phyloP scores from a whole-genome alignment of 2,329 filamentous ascomycete species.

The Pyrenochaeta sp. region DNA sequence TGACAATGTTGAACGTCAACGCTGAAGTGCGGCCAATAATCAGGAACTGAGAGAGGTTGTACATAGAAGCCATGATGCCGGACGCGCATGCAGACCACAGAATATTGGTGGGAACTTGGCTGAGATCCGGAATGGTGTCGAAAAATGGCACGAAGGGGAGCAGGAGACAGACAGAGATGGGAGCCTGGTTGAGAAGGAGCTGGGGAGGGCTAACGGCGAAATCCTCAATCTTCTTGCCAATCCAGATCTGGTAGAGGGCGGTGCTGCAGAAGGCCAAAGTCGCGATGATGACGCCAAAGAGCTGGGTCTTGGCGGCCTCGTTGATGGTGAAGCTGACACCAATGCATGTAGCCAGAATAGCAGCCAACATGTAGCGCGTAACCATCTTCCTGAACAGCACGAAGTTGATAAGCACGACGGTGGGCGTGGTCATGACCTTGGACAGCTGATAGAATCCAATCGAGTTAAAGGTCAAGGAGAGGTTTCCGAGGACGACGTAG shows the following conservation, averaged over 20 bases:
- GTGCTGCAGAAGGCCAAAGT: conserved; percentile 54
- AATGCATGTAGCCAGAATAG: conserved; percentile 53
- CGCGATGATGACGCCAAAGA: conserved; percentile 53
- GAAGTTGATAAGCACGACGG: conserved; percentile 56
- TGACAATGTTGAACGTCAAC: conserved; percentile 51
- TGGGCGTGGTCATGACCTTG: conserved; percentile 59
- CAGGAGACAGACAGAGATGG: conserved; percentile 54
- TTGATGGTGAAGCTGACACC: conserved; percentile 56
- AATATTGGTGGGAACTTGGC: conserved; percentile 48
- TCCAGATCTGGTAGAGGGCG: conserved; percentile 58
- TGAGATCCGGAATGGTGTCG: conserved; percentile 51
- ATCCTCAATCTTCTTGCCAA: conserved; percentile 58
- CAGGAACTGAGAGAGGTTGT: conserved; percentile 53
- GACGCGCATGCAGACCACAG: conserved; percentile 51
- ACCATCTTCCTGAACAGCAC: conserved; percentile 53
- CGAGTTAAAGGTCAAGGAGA: conserved; percentile 56
- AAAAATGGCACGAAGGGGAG: conserved; percentile 54
- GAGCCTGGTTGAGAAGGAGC: conserved; percentile 56
- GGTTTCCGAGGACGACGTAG: conserved; percentile 56
- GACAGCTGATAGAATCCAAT: conserved; percentile 58
- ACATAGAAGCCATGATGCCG: conserved; percentile 53
- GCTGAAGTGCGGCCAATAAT: conserved; percentile 51
- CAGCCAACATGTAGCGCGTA: conserved; percentile 49
- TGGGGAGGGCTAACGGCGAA: conserved; percentile 55
- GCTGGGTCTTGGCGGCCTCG: conserved; percentile 49